Evolutionary conservation across 1,139 yeast genomes (phyloP).

Genomic region (Insectozyma bohioensis): DNA sequence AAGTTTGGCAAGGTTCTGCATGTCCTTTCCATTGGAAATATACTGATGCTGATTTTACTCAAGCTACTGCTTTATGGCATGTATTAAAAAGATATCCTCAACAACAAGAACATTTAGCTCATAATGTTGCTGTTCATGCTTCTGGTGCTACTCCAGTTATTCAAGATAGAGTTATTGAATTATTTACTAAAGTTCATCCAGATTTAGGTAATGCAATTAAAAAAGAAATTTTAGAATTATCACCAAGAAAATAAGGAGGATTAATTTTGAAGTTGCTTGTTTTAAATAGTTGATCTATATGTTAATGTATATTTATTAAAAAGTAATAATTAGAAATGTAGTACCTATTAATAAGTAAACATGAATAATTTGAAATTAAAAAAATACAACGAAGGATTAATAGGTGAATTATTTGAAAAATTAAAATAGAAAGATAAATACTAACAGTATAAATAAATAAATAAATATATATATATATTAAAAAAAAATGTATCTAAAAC

Average conservation of each 20-base stretch:
- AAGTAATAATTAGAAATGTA: no score
- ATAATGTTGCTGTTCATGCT: slow-evolving; percentile 79
- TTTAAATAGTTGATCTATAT: no score
- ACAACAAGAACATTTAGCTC: slow-evolving; percentile 81
- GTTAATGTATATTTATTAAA: no score
- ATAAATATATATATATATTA: no score
- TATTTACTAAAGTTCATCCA: slow-evolving; percentile 72
- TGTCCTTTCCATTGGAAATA: slow-evolving; percentile 85
- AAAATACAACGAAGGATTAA: no score
- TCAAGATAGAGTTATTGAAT: slow-evolving; percentile 77
- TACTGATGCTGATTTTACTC: slow-evolving; percentile 72
- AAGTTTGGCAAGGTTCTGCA: slow-evolving; percentile 87
- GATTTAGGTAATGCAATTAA: slow-evolving; percentile 61
- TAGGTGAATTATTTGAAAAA: no score
- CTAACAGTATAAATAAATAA: no score
- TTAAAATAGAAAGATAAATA: no score
- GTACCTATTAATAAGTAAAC: no score
- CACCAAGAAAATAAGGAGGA: slow-evolving; percentile 56
- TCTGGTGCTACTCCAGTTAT: slow-evolving; percentile 67
- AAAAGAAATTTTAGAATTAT: slow-evolving; percentile 56
- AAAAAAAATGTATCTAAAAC: no score
- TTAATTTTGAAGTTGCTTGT: no score
- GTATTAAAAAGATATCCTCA: slow-evolving; percentile 74
- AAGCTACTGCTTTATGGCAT: slow-evolving; percentile 61
- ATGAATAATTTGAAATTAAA: no score